These are phyloP conservation scores for Trichodelitschia bisporula DNA, from an alignment of 495 filamentous ascomycete genomes.

Conservation along the genomic window DNA sequence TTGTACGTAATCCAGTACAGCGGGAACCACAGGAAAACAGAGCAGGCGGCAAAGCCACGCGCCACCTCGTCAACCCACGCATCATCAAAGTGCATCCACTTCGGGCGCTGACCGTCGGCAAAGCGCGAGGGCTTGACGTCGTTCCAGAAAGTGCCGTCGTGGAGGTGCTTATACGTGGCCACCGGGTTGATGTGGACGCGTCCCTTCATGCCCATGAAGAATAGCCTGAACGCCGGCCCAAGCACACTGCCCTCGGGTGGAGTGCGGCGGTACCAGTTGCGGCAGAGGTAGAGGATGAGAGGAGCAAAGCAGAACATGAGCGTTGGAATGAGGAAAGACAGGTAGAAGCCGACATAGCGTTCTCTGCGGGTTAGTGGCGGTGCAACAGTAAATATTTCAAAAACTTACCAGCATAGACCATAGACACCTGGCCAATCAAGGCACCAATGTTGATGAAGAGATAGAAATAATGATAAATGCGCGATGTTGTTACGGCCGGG, in stretches of 20 bases:
- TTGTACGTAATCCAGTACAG: conserved; percentile 42
- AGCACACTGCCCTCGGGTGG: conserved; percentile 42
- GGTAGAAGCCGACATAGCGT: conserved; percentile 60
- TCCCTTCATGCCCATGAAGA: conserved; percentile 32
- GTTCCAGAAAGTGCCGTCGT: conserved; percentile 35
- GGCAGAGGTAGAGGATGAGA: conserved; percentile 33
- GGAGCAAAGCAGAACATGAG: conserved; percentile 30
- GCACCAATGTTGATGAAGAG: conserved; percentile 48
- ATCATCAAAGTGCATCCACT: conserved; percentile 54
- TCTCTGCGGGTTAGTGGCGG: no score
- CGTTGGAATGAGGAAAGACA: conserved; percentile 24
- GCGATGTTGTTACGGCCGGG: conserved; percentile 31
- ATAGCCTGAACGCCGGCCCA: conserved; percentile 27
- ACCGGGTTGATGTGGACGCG: conserved; percentile 28
- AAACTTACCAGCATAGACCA: conserved; percentile 46
- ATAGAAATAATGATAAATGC: conserved; percentile 42
- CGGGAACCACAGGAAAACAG: conserved; percentile 40
- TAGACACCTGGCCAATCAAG: conserved; percentile 24
- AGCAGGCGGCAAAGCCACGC: conserved; percentile 43
- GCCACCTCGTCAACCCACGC: conserved; percentile 48
- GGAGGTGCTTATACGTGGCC: conserved; percentile 27
- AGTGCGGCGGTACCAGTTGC: conserved; percentile 28
- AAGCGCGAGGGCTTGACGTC: conserved; percentile 28
- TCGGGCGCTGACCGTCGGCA: conserved; percentile 12
- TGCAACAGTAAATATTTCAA: no score